These are phyloP conservation scores for Aureobasidium leucospermi DNA, from an alignment of 2,329 filamentous ascomycete species.

Conservation along the genomic window DNA sequence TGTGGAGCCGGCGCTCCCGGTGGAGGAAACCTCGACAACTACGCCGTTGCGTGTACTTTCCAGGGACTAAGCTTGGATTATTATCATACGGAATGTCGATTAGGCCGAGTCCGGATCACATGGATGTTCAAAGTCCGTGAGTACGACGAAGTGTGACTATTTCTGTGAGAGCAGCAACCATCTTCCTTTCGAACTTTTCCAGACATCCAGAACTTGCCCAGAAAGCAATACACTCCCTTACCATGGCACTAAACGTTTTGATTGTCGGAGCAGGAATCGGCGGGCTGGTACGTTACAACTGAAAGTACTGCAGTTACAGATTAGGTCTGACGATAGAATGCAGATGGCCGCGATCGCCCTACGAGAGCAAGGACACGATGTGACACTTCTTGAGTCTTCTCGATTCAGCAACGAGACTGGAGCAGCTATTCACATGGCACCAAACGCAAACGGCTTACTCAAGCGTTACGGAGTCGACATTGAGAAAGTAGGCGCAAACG, in stretches of 20 bases:
- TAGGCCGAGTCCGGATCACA: not conserved
- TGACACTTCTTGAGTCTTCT: conserved; percentile 23
- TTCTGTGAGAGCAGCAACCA: not conserved
- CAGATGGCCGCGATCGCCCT: conserved; percentile 22
- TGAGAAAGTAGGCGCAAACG: conserved; percentile 17
- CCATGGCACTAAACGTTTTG: conserved; percentile 17
- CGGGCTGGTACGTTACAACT: conserved; percentile 17
- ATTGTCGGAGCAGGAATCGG: conserved; percentile 26
- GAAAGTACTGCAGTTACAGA: not conserved
- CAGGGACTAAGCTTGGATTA: not conserved
- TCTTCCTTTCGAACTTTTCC: not conserved
- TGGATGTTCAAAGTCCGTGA: not conserved
- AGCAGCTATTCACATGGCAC: conserved; percentile 24
- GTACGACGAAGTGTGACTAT: not conserved
- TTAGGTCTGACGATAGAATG: not conserved
- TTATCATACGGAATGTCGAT: not conserved
- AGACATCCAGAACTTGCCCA: not conserved
- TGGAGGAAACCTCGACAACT: not conserved
- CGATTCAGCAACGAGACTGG: conserved; percentile 24
- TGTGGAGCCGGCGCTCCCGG: not conserved
- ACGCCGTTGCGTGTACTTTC: not conserved
- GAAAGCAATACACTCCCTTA: not conserved
- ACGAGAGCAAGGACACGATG: conserved; percentile 23
- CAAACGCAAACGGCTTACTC: conserved; percentile 20
- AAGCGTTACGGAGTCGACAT: conserved; percentile 16